Conservation (phyloP, 2,329 filamentous ascomycete genomes). For the Cordyceps militaris region DNA sequence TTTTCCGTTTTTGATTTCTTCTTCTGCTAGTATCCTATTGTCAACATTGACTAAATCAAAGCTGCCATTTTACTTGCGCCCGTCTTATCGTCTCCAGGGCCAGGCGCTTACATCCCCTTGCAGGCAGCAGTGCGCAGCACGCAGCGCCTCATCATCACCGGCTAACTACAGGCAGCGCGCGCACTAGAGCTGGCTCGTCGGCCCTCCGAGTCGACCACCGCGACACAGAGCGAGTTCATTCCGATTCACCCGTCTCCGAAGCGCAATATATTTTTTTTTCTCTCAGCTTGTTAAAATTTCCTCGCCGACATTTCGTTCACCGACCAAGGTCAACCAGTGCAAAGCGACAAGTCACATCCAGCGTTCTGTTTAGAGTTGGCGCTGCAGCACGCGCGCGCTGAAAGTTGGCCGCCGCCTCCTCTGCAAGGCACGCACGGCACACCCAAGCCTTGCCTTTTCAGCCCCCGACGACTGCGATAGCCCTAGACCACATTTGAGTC, state of each 20-base stretch:
- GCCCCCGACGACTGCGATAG: background rate
- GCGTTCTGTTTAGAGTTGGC: background rate
- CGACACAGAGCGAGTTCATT: too few relatives aligned
- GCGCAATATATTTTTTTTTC: too few relatives aligned
- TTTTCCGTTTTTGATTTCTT: background rate
- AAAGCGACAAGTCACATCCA: background rate
- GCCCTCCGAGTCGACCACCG: slow-evolving; percentile 2
- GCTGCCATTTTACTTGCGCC: background rate
- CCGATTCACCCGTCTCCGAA: too few relatives aligned
- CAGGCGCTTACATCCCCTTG: background rate
- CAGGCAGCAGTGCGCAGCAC: background rate
- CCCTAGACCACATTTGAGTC: too few relatives aligned
- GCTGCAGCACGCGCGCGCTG: background rate
- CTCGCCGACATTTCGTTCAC: too few relatives aligned
- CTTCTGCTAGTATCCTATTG: too few relatives aligned
- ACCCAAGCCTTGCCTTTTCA: too few relatives aligned
- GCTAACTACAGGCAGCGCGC: background rate
- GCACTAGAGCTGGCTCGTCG: background rate
- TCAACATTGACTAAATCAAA: background rate
- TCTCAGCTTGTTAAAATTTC: too few relatives aligned
- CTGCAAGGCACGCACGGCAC: slow-evolving; percentile 10
- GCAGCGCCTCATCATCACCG: background rate
- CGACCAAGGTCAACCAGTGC: too few relatives aligned
- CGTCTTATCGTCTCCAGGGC: background rate
- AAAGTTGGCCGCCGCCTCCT: background rate